phyloP scores from a whole-genome alignment of 2,329 filamentous ascomycete species.

The Xenosphaeropsis pyriputrescens region DNA sequence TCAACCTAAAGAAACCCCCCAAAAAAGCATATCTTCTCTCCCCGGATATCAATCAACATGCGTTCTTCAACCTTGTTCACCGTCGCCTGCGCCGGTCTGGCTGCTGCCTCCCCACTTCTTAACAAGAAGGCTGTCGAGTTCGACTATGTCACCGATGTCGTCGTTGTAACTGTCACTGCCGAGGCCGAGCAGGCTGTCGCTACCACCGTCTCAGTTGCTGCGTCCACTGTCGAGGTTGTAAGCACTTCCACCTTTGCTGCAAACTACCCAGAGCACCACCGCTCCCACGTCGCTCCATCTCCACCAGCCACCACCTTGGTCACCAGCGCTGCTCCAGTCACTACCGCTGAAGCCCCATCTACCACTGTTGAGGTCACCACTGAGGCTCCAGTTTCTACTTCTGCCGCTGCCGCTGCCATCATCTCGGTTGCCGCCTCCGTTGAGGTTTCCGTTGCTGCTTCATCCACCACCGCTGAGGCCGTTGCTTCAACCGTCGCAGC shows the following conservation, averaged over 20 bases:
- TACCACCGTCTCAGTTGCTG: background rate
- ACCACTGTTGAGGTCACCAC: background rate
- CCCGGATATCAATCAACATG: constrained; percentile 18
- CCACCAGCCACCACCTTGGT: background rate
- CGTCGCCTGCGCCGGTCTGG: constrained; percentile 19
- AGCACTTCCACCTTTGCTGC: no score
- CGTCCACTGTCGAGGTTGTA: background rate
- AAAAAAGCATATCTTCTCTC: constrained; percentile 1
- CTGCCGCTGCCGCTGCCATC: constrained; percentile 2
- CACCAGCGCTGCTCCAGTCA: background rate
- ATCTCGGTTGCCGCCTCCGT: background rate
- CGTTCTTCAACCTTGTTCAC: constrained; percentile 22
- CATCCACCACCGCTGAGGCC: constrained; percentile 7
- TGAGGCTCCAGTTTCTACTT: constrained; percentile 2
- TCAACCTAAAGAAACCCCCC: background rate
- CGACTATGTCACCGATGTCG: constrained; percentile 18
- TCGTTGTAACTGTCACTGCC: constrained; percentile 22
- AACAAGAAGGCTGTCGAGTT: constrained; percentile 12
- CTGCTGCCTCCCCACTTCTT: constrained; percentile 19
- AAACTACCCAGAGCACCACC: background rate
- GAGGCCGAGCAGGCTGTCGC: constrained; percentile 1
- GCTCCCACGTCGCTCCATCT: background rate
- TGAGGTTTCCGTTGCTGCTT: constrained; percentile 3
- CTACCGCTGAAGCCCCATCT: background rate
- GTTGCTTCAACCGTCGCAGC: constrained; percentile 8